Percentiles rank a stretch among this genome's conserved stretches.
phyloP scores from a whole-genome alignment of 441 rosid species.

The Capsella rubella region DNA sequence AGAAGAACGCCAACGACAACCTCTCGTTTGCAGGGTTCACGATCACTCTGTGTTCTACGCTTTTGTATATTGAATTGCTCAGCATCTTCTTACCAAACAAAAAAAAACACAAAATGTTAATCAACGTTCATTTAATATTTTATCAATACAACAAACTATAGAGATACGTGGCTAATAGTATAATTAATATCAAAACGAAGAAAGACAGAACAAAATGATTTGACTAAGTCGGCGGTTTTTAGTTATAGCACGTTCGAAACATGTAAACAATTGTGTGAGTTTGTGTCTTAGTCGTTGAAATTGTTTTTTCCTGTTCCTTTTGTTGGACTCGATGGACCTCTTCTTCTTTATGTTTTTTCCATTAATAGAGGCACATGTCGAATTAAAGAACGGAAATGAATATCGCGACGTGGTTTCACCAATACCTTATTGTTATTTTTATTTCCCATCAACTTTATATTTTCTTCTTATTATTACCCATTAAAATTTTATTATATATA shows the following conservation, averaged over 20 bases:
- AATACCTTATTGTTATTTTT: background rate
- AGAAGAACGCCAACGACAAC: conserved; percentile 83
- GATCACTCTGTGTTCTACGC: conserved; percentile 87
- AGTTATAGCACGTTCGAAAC: conserved; percentile 36
- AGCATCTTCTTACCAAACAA: conserved; percentile 54
- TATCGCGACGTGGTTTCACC: conserved; percentile 32
- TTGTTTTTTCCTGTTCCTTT: conserved; percentile 27
- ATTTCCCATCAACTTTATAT: conserved; percentile 17
- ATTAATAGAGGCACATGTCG: conserved; percentile 37
- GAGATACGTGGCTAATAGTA: background rate
- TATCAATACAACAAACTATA: too few species aligned
- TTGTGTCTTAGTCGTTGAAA: conserved; percentile 33
- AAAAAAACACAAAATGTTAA: background rate
- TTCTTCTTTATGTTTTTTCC: conserved; percentile 4
- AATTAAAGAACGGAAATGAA: conserved; percentile 22
- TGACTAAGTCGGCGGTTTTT: conserved; percentile 3
- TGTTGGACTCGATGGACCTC: background rate
- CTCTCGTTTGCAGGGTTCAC: conserved; percentile 70
- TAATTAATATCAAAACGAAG: background rate
- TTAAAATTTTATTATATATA: background rate
- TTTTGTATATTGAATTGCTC: conserved; percentile 83
- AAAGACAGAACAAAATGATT: background rate
- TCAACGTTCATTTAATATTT: background rate
- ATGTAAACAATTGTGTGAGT: conserved; percentile 12
- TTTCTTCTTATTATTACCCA: background rate